Evolutionary conservation across 179 eudicot species (phyloP).

Genomic region (Silene coronaria): DNA sequence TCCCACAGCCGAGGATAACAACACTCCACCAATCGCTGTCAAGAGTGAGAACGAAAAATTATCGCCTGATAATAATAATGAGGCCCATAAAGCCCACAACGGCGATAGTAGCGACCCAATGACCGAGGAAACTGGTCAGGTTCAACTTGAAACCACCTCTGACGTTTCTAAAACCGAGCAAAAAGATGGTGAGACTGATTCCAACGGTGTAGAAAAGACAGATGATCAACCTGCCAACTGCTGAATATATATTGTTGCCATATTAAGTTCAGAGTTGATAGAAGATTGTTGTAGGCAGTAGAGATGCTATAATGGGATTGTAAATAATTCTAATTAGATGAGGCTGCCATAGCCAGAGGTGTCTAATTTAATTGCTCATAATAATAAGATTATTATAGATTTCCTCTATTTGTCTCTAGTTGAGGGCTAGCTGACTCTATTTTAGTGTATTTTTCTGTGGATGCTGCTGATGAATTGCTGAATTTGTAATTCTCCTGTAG

Average conservation of each 20-base stretch:
- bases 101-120: background rate
- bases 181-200: background rate
- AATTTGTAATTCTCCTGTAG: conserved; percentile 10
- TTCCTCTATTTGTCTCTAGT: conserved; percentile 4
- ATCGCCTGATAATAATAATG: conserved; percentile 15
- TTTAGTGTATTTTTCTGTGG: conserved; percentile 8
- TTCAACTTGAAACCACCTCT: conserved; percentile 5
- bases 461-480: background rate
- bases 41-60: conserved; percentile 9
- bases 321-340: conserved; percentile 36
- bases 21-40: background rate
- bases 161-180: background rate
- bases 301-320: conserved; percentile 21
- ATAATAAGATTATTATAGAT: conserved; percentile 19
- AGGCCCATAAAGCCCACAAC: conserved; percentile 4
- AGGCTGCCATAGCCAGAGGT: conserved; percentile 24
- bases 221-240: conserved; percentile 31
- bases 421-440: conserved; percentile 9
- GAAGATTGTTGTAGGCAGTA: conserved; percentile 30
- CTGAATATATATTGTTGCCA: conserved; percentile 16
- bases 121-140: conserved; percentile 3
- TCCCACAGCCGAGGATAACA: conserved; percentile 14
- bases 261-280: conserved; percentile 20
- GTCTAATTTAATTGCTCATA: conserved; percentile 27
- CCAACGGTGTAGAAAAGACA: background rate